Conservation (phyloP, 2,329 filamentous ascomycete genomes). For the Ascochyta clinopodiicola region DNA sequence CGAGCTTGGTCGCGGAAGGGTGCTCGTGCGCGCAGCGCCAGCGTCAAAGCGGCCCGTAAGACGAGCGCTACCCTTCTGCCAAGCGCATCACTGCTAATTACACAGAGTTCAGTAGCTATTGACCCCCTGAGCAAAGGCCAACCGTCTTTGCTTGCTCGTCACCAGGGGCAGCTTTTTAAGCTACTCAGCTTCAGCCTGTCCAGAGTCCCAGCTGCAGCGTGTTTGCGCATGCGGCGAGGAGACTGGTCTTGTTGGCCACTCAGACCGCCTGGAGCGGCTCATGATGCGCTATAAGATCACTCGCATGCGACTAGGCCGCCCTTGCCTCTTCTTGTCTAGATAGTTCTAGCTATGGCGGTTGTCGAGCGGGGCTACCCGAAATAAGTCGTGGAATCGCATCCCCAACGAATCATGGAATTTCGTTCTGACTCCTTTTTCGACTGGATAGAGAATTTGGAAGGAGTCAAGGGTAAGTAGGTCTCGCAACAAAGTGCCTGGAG, state of each 20-base stretch:
- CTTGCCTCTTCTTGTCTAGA: conserved; percentile 15
- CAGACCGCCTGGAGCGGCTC: conserved; percentile 7
- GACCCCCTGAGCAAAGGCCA: conserved; percentile 3
- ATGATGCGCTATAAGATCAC: conserved; percentile 27
- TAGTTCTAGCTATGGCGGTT: conserved; percentile 19
- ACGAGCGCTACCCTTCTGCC: conserved; percentile 4
- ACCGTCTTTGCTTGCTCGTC: background rate
- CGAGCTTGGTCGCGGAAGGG: conserved; percentile 14
- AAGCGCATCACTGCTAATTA: conserved; percentile 2
- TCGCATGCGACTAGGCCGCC: conserved; percentile 27
- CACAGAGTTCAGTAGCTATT: background rate
- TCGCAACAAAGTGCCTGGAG: background rate
- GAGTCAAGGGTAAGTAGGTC: background rate
- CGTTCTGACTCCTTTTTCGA: conserved; percentile 1
- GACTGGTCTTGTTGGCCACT: conserved; percentile 12
- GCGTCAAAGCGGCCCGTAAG: conserved; percentile 15
- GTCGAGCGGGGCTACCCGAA: conserved; percentile 33
- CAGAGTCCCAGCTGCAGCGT: background rate
- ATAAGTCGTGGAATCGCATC: conserved; percentile 15
- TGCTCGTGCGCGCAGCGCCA: conserved; percentile 16
- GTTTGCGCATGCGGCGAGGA: conserved; percentile 3
- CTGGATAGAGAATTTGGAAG: conserved; percentile 4
- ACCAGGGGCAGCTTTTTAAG: background rate
- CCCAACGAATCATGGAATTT: conserved; percentile 18
- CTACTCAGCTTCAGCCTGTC: background rate